These are phyloP conservation scores for Tulasnella sp. DNA, from an alignment of 768 basidiomycete genomes.

Conservation along the genomic window DNA sequence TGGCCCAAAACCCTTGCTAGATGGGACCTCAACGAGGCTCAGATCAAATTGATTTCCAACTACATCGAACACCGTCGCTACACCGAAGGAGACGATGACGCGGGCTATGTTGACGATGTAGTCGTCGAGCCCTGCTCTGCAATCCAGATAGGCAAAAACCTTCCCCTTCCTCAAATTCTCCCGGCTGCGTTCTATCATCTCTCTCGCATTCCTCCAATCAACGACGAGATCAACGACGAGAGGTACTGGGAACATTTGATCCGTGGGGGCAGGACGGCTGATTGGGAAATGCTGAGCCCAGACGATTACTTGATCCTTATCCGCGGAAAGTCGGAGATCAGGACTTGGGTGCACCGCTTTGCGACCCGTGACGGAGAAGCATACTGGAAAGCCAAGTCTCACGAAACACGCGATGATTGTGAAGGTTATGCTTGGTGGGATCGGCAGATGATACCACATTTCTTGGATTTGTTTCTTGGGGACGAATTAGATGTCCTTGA, in stretches of 20 bases:
- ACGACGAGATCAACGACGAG: neutral
- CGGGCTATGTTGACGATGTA: neutral
- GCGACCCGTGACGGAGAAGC: neutral
- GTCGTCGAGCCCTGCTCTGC: neutral
- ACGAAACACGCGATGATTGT: neutral
- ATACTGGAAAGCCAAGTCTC: neutral
- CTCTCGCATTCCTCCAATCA: neutral
- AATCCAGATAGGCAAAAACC: neutral
- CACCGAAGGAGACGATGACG: neutral
- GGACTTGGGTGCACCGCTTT: neutral
- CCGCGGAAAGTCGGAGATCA: neutral
- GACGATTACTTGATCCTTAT: neutral
- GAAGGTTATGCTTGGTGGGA: neutral
- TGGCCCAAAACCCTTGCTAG: neutral
- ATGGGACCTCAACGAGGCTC: neutral
- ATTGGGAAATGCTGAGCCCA: neutral
- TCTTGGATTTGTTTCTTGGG: neutral
- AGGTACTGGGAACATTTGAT: neutral
- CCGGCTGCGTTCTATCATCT: neutral
- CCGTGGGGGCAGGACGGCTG: neutral
- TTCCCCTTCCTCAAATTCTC: neutral
- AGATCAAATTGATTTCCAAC: neutral
- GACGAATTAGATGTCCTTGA: neutral
- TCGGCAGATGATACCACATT: neutral
- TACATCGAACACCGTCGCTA: neutral